phyloP scores from a whole-genome alignment of 2,329 filamentous ascomycete species.

The Eurotiales sp. region DNA sequence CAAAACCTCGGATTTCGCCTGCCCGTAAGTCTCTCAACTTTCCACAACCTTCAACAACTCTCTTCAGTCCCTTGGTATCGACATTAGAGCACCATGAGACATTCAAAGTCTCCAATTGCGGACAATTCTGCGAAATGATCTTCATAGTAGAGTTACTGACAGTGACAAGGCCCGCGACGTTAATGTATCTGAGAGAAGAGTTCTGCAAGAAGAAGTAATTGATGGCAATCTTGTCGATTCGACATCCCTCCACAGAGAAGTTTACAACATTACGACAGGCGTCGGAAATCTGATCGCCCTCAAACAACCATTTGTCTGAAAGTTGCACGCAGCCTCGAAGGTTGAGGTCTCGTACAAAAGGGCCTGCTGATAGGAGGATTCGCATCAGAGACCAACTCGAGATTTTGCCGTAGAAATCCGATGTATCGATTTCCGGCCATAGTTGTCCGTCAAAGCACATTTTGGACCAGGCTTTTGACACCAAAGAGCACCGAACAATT shows the following conservation, averaged over 20 bases:
- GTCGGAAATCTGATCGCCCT: conserved; percentile 66
- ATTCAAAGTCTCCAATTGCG: conserved; percentile 77
- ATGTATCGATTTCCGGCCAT: conserved; percentile 80
- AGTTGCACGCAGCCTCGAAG: conserved; percentile 88
- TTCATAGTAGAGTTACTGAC: conserved; percentile 79
- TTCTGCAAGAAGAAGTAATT: conserved; percentile 79
- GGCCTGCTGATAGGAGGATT: conserved; percentile 79
- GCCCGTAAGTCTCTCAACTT: conserved; percentile 75
- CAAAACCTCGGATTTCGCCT: conserved; percentile 76
- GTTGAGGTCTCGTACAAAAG: conserved; percentile 88
- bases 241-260: conserved; percentile 83
- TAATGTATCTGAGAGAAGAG: conserved; percentile 73
- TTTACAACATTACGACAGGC: conserved; percentile 83
- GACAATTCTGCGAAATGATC: conserved; percentile 77
- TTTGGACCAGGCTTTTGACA: conserved; percentile 73
- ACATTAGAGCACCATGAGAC: conserved; percentile 91
- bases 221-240: conserved; percentile 73
- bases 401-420: conserved; percentile 83
- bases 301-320: conserved; percentile 71
- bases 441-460: conserved; percentile 93
- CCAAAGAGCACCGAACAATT: conserved; percentile 71
- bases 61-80: conserved; percentile 69
- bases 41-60: conserved; percentile 68
- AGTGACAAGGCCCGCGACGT: conserved; percentile 74
- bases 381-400: conserved; percentile 77